Evolutionary conservation across 768 basidiomycete species (phyloP), one percentile per base, ranked within the genome.

Genomic region (Leucogyrophana mollusca): DNA sequence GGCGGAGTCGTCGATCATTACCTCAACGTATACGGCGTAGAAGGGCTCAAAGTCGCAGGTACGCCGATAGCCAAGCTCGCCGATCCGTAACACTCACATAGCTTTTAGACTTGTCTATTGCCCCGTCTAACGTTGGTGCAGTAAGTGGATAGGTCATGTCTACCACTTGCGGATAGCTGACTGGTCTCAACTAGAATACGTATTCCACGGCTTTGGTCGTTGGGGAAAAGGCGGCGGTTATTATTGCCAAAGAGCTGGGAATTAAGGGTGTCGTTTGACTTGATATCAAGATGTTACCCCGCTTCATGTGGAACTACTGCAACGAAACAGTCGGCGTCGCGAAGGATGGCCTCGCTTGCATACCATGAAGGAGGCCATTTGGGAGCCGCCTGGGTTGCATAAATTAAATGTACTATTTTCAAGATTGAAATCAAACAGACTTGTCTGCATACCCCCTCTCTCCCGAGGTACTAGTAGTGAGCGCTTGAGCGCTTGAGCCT

Each of bases 1-100:
- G 74, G 73, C 2, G 86, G 85, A 4, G 85, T 88, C 5, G 81
- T 87, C 3, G 83, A 87, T 53, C 45, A 73, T 4, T 66, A 66
- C 22, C 58, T 87, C 38, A 82, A 80, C 46, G 83, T 87, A 6
- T 84, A 86, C 51, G 82, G 82, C 0, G 73, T 82, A 1, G 46
- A 69, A 46, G 71, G 73, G 18, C 66, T 87, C 38, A 84, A 87
- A 56, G 73, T 30, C 13, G 27, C 27, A 30, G 27, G 27, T 30
- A 30, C 6, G 13, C 27, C 13, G 6, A 51, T 56, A 36, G 62
- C 58, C 56, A 61, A 47, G 58, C 53, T 6, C 58, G 60, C 9
- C 60, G 58, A 4, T 45, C 60, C 1, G 49, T 53, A 9, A 63
- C 60, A 1, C 16, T 62, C 71, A 34, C 74, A 67, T 79, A 49